Evolutionary conservation across 352 stramenopile genomes (phyloP), one percentile per base, ranked within the genome.

Genomic region (Phytopythium cucurbitacearum): DNA sequence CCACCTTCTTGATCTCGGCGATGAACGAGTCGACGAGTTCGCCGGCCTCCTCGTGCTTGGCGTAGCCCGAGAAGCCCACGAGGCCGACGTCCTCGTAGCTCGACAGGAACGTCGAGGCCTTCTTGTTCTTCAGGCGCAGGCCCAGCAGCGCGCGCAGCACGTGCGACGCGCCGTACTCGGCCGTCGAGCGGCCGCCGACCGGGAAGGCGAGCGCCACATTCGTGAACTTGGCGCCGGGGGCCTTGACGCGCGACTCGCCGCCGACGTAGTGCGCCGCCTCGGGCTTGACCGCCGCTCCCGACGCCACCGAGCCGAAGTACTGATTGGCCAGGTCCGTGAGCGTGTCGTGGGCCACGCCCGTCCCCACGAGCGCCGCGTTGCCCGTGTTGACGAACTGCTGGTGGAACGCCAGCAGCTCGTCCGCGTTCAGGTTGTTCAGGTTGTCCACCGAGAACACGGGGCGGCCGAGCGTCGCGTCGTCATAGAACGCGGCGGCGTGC

Each of bases 401-500:
- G 65, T 91, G 76, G 62, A 81, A 94, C 21, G 65, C 59, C 46
- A 57, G 66, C 9, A 94, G 59, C 34, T 69, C 50, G 43, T 88
- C 77, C n/a, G 59, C 53, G 51, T 58, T 57, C 42, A 88, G 69
- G 41, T 62, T 61, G 9, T 51, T 56, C 35, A 94, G 50, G 76
- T 90, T 91, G 40, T 89, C 77, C 10, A 62, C 53, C 21, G 69
- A 51, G 38, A 68, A 57, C 16, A 83, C 48, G 16, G 77, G 56
- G 45, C 80, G 80, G 40, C 83, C 83, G 35, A 94, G 73, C 56
- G 79, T 70, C 28, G 66, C 61, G 64, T 94, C 82, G 60, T 91
- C 69, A 68, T 94, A 94, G 62, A 91, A 94, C 4, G 84, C 84
- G 5, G 81, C 84, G 34, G 68, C 76, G 70, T 92, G 80, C 46